Conservation (phyloP, 139 green algal genomes). For the Edaphochlamys debaryana region DNA sequence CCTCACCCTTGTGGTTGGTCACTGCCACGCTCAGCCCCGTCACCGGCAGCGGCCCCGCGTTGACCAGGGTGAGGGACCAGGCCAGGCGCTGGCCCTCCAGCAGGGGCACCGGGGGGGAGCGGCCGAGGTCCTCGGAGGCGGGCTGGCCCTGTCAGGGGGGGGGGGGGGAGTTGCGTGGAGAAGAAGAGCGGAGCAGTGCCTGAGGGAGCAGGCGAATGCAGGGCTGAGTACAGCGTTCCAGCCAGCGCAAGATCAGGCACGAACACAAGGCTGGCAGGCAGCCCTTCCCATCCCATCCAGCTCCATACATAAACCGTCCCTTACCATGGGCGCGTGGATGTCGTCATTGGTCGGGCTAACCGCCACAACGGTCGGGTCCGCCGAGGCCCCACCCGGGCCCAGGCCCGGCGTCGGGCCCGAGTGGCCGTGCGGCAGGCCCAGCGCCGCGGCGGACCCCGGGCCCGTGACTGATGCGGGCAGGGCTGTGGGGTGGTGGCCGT, state of each 20-base stretch:
- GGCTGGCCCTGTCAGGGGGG: background rate
- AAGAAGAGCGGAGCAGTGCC: no score
- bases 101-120: constrained; percentile 12
- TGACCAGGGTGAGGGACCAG: constrained; percentile 54
- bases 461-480: no score
- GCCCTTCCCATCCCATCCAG: no score
- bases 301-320: no score
- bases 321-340: constrained; percentile 14
- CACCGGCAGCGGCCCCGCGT: constrained; percentile 32
- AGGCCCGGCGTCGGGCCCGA: background rate
- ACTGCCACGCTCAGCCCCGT: background rate
- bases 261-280: no score
- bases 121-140: constrained; percentile 18
- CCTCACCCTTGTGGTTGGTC: constrained; percentile 50
- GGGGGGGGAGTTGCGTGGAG: no score
- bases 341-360: constrained; percentile 6
- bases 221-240: no score
- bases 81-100: constrained; percentile 46
- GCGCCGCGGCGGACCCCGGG: no score
- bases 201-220: no score
- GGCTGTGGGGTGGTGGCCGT: background rate
- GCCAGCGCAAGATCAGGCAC: no score
- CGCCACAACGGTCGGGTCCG: constrained; percentile 21
- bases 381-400: background rate
- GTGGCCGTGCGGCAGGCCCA: background rate